Conservation (phyloP, 1,284 basidiomycete species). For the Apiotrichum sp. region DNA sequence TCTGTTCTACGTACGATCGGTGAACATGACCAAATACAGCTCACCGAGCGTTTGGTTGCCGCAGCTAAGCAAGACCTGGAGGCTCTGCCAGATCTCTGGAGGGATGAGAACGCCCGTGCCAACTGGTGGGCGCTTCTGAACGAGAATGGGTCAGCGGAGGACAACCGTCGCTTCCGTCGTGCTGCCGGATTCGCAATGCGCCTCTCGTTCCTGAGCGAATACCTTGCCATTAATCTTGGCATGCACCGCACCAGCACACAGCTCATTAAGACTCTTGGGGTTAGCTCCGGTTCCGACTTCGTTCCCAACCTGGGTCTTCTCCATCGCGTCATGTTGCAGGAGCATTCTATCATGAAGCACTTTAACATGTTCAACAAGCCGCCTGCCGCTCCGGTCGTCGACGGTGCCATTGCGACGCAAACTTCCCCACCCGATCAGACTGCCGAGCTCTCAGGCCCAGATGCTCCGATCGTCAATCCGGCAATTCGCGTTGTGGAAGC, state of each 20-base stretch:
- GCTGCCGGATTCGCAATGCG: constrained; percentile 52
- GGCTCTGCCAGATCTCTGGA: constrained; percentile 69
- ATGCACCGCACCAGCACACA: constrained; percentile 59
- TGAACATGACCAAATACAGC: constrained; percentile 73
- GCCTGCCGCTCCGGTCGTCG: neutral
- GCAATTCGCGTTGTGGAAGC: constrained; percentile 2
- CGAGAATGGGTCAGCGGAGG: constrained; percentile 12
- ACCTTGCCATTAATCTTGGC: constrained; percentile 54
- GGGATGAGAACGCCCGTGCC: constrained; percentile 52
- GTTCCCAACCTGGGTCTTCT: constrained; percentile 70
- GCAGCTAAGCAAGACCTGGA: constrained; percentile 67
- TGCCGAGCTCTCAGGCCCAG: neutral
- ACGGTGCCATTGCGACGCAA: neutral
- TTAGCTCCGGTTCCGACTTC: constrained; percentile 58
- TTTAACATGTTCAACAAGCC: constrained; percentile 2
- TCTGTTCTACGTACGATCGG: constrained; percentile 82
- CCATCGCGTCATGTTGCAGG: constrained; percentile 64
- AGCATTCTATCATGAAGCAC: constrained; percentile 59
- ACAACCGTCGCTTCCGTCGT: constrained; percentile 5
- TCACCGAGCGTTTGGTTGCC: constrained; percentile 64
- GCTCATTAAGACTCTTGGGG: constrained; percentile 69
- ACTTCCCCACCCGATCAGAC: neutral
- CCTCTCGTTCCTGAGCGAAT: constrained; percentile 62
- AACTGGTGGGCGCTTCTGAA: constrained; percentile 48
- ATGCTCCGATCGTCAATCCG: neutral